Evolutionary conservation across 495 filamentous ascomycete genomes (phyloP).

Genomic region (Pyrenula aspistea): DNA sequence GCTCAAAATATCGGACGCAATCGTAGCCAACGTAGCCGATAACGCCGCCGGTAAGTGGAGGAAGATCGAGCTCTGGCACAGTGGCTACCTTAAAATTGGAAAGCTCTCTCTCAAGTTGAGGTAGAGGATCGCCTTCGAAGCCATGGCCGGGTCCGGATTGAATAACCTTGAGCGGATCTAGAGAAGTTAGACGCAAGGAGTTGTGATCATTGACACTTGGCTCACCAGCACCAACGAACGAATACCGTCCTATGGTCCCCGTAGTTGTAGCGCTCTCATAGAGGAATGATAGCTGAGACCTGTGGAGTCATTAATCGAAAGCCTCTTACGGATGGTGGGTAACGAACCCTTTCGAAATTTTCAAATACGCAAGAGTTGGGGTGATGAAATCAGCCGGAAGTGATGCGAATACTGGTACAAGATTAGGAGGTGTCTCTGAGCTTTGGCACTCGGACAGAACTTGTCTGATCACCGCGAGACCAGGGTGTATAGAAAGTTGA

Average conservation of each 20-base stretch:
- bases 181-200: background rate
- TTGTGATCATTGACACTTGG: background rate
- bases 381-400: constrained; percentile 87
- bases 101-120: constrained; percentile 67
- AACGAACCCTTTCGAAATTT: constrained; percentile 52
- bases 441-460: constrained; percentile 37
- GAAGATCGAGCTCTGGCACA: constrained; percentile 68
- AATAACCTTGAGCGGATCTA: constrained; percentile 72
- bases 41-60: constrained; percentile 78
- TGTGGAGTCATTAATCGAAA: constrained; percentile 9
- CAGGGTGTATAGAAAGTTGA: constrained; percentile 34
- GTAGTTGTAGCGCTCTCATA: constrained; percentile 89
- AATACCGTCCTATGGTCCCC: constrained; percentile 85
- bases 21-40: constrained; percentile 97
- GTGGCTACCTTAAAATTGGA: constrained; percentile 61
- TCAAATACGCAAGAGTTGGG: constrained; percentile 82
- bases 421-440: constrained; percentile 54
- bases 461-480: constrained; percentile 38
- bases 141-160: constrained; percentile 84
- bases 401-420: constrained; percentile 74
- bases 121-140: constrained; percentile 68
- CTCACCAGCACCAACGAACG: constrained; percentile 81
- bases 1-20: constrained; percentile 95
- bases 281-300: constrained; percentile 52
- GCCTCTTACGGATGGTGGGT: background rate